Percentiles rank a stretch among this genome's conserved stretches.
Evolutionary conservation across 495 filamentous ascomycete genomes (phyloP).

Genomic region (Penicillium chermesinum): DNA sequence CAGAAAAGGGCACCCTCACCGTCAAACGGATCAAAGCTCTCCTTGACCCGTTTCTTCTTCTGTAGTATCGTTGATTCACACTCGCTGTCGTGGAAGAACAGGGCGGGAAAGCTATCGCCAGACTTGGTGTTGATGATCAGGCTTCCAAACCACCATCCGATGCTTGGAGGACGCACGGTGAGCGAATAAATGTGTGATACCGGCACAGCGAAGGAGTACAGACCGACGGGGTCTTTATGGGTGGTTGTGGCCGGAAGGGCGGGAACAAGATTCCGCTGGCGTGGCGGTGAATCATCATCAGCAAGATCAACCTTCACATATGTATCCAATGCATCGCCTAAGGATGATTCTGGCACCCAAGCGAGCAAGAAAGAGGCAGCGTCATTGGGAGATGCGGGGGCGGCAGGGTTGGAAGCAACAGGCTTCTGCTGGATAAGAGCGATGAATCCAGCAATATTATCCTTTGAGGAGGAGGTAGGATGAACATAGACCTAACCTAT

Average conservation of each 20-base stretch:
- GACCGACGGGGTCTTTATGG: constrained; percentile 64
- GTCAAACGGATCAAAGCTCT: constrained; percentile 86
- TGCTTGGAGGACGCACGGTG: constrained; percentile 82
- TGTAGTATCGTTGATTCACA: constrained; percentile 94
- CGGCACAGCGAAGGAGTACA: constrained; percentile 90
- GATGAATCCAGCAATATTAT: constrained; percentile 95
- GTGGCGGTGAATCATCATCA: constrained; percentile 73
- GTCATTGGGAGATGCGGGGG: constrained; percentile 44
- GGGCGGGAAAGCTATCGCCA: constrained; percentile 86
- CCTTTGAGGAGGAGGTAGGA: constrained; percentile 85
- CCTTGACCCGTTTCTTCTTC: constrained; percentile 75
- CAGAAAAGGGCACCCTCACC: constrained; percentile 85
- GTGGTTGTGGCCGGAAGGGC: constrained; percentile 74
- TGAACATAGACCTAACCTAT: constrained; percentile 82
- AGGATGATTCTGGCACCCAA: constrained; percentile 87
- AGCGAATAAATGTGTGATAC: constrained; percentile 85
- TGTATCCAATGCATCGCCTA: constrained; percentile 78
- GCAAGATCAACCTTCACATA: constrained; percentile 93
- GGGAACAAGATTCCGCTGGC: constrained; percentile 85
- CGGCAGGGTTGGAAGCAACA: constrained; percentile 20
- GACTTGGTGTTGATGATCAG: constrained; percentile 84
- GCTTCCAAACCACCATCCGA: constrained; percentile 98
- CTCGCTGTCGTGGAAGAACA: constrained; percentile 97
- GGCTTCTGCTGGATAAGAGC: constrained; percentile 90
- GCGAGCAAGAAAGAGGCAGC: constrained; percentile 76